A percentile compares a stretch with the other conserved stretches of the same genome.
Conservation (phyloP, 2,329 filamentous ascomycete species). For the Verticillium tricorpus region DNA sequence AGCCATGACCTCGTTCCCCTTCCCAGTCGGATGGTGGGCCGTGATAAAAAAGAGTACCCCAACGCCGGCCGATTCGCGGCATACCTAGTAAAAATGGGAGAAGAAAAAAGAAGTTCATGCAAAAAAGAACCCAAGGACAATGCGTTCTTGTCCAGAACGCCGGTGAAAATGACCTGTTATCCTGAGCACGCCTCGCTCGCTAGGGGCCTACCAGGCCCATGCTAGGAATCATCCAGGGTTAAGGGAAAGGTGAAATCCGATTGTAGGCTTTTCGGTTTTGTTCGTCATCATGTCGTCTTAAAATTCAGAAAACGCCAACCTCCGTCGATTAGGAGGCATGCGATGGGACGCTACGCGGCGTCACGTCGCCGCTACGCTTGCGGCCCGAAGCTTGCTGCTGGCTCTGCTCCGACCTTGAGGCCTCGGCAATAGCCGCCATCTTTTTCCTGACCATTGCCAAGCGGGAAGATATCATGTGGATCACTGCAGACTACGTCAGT, state of each 20-base stretch:
- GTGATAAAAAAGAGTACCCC: background rate
- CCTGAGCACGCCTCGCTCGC: background rate
- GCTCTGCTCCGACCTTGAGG: constrained; percentile 41
- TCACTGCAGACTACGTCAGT: constrained; percentile 38
- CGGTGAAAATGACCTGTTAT: background rate
- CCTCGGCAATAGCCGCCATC: constrained; percentile 56
- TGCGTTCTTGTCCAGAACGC: background rate
- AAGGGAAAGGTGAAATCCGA: background rate
- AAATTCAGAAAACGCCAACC: background rate
- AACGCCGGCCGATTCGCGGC: background rate
- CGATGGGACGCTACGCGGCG: constrained; percentile 49
- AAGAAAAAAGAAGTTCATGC: background rate
- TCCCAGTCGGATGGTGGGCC: background rate
- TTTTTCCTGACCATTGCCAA: constrained; percentile 55
- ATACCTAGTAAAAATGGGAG: background rate
- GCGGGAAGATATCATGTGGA: constrained; percentile 57
- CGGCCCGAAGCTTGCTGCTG: constrained; percentile 36
- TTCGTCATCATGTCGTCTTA: background rate
- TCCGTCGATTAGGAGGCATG: constrained; percentile 30
- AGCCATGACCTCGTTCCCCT: background rate
- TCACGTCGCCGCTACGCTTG: constrained; percentile 51
- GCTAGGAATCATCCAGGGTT: constrained; percentile 1
- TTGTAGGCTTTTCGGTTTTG: background rate
- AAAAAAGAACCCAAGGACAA: background rate
- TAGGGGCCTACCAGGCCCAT: background rate